Base-by-base conservation (phyloP, 2,329 filamentous ascomycete species). In the Phaeosphaeriaceae sp. region DNA sequence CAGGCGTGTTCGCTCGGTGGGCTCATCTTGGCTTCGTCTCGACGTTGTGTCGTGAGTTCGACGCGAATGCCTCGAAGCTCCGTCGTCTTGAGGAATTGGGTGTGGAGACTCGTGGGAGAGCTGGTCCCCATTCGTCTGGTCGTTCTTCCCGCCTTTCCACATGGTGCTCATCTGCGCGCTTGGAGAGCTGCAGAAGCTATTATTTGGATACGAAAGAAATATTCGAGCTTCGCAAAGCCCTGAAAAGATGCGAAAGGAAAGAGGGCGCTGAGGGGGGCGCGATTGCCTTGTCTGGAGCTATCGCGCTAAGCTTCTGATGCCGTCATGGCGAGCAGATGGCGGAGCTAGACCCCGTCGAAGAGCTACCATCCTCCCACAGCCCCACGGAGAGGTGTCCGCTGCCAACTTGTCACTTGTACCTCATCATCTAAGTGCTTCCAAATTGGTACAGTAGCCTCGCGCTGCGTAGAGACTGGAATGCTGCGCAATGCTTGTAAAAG, bases 1-100 rank as follows among this genome's bases (percentile, higher is more conserved):
- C 65, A 96, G 83, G 27, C 90, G 85, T 41, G 86, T 87, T 60
- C 85, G 78, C 76, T 90, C 88, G 60, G 85, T 83, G 21, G 85
- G 81, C 56, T 88, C 82, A 44, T 87, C 82, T 54, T 74, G 63
- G 51, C 67, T 70, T 44, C 66, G 67, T 54, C 73, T 69, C 10
- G 71, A 68, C 7, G 31, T 36, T 7, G 62, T 56, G 17, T 68
- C 64, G 40, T 76, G 65, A 51, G 70, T 73, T 57, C 67, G 68
- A 53, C 72, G 69, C 0, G 71, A 74, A 25, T 59, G 64, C 41
- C 67, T 63, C 25, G 70, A 71, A 47, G 66, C 66, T 48, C 56
- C 65, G 49, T 72, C 70, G 19, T 67, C 65, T 25, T 60, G 60
- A 41, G 66, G 55, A 40, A 62, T 62, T 54, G 64, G 62, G 53